Conservation (phyloP, 1,284 basidiomycete species). For the Calocybe gambosa region DNA sequence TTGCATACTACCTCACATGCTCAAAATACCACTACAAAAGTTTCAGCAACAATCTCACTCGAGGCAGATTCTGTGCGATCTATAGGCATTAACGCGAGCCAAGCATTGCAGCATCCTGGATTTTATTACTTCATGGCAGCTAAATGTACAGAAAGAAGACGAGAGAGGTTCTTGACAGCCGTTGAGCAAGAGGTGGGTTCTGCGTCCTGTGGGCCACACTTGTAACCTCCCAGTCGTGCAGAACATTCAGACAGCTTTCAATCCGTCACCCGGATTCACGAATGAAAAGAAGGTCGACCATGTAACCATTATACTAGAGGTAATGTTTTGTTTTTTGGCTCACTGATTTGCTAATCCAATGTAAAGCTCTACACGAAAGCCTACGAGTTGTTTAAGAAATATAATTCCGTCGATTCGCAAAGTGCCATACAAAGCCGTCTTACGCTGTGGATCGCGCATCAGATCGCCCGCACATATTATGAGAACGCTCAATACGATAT, state of each 20-base stretch:
- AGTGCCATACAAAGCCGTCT: slow-evolving; percentile 58
- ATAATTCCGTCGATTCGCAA: slow-evolving; percentile 34
- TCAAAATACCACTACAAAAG: slow-evolving; percentile 23
- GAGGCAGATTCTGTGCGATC: slow-evolving; percentile 50
- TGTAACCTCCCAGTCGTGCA: slow-evolving; percentile 6
- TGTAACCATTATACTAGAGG: slow-evolving; percentile 75
- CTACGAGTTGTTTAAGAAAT: slow-evolving; percentile 84
- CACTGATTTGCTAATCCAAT: background rate
- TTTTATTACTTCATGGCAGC: slow-evolving; percentile 90
- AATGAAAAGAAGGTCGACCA: slow-evolving; percentile 93
- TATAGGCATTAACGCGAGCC: slow-evolving; percentile 61
- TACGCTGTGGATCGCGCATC: slow-evolving; percentile 80
- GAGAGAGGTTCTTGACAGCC: slow-evolving; percentile 58
- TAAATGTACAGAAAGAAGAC: slow-evolving; percentile 70
- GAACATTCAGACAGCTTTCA: slow-evolving; percentile 24
- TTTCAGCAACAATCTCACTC: slow-evolving; percentile 26
- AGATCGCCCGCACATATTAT: slow-evolving; percentile 80
- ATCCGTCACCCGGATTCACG: slow-evolving; percentile 53
- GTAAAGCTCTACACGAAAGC: slow-evolving; percentile 81
- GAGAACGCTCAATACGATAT: slow-evolving; percentile 74
- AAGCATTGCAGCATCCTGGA: slow-evolving; percentile 81
- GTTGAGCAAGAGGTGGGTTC: slow-evolving; percentile 51
- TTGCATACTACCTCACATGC: slow-evolving; percentile 21
- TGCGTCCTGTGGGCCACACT: background rate
- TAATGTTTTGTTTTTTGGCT: slow-evolving; percentile 24